Evolutionary conservation across 148 eudicot species (phyloP).

Genomic region (Rheum nobile): DNA sequence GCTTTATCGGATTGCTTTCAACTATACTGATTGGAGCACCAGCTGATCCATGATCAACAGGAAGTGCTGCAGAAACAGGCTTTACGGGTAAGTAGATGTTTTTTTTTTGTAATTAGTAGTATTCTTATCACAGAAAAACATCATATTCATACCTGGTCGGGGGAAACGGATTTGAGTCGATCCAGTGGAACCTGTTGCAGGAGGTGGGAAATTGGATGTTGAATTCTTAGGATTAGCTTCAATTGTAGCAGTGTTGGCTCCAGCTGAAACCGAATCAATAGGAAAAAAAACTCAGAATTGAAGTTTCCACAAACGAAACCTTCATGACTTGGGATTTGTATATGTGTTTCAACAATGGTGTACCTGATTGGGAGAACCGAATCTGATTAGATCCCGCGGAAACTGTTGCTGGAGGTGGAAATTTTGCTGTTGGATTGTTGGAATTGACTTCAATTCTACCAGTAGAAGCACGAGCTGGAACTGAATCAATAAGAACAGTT

Average conservation of each 20-base stretch:
- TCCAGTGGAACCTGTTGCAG: neutral
- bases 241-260: neutral
- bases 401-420: neutral
- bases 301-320: neutral
- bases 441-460: neutral
- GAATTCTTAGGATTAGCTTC: neutral
- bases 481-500: neutral
- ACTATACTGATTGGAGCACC: constrained; percentile 2
- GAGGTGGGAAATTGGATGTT: neutral
- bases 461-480: neutral
- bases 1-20: constrained; percentile 3
- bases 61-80: constrained; percentile 3
- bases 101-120: neutral
- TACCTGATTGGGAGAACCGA: constrained; percentile 6
- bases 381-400: neutral
- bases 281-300: neutral
- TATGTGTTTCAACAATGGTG: neutral
- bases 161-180: constrained; percentile 2
- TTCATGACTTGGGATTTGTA: neutral
- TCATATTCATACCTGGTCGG: neutral
- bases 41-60: neutral
- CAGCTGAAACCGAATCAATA: neutral
- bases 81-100: neutral
- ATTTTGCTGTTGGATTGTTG: neutral
- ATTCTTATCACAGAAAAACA: neutral